Base-by-base conservation (phyloP, 2,329 filamentous ascomycete genomes). In the Esteya vermicola region DNA sequence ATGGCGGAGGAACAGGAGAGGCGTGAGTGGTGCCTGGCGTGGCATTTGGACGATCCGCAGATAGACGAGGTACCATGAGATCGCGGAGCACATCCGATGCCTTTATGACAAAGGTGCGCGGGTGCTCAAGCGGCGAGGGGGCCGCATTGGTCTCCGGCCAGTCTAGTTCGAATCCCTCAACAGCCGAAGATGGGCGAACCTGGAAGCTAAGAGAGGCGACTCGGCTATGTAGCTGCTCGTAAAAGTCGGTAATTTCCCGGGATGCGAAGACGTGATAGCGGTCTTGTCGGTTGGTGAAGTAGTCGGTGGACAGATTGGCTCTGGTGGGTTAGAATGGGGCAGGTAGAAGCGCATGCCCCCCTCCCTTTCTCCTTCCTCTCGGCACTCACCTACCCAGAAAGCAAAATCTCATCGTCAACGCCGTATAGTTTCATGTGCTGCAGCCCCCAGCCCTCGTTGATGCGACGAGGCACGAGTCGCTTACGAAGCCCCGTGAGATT, bases 361-460 rank as follows among this genome's bases (percentile, higher is more conserved):
- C n/a, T n/a, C n/a, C n/a, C n/a, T n/a, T n/a, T n/a, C n/a, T n/a
- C n/a, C n/a, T n/a, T n/a, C n/a, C n/a, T n/a, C n/a, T n/a, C n/a
- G n/a, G n/a, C n/a, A 7, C 10, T 3, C n/a, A 37, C 64, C 46
- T 70, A 85, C 75, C 86, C 88, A 8, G 88, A 93, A 51, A 98
- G 75, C 48, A 98, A 89, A 43, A 98, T 81, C 57, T 94, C 86
- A 53, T 98, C 86, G 51, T 98, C 91, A 19, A 94, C 66, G 0
- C 91, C 91, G 51, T 98, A 98, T 1, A 98, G 67, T 68, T 98
- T 98, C 89, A 98, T 98, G 55, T 98, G 91, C 56, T 98, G 91
- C 45, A 98, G 62, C 1, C 91, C 91, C 91, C 91, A 98, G 16
- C 91, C 91, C 61, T 98, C 91, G 50, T 98, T 98, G 56, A 98